Conservation (phyloP, 768 basidiomycete species). For the Cyclocybe aegerita region DNA sequence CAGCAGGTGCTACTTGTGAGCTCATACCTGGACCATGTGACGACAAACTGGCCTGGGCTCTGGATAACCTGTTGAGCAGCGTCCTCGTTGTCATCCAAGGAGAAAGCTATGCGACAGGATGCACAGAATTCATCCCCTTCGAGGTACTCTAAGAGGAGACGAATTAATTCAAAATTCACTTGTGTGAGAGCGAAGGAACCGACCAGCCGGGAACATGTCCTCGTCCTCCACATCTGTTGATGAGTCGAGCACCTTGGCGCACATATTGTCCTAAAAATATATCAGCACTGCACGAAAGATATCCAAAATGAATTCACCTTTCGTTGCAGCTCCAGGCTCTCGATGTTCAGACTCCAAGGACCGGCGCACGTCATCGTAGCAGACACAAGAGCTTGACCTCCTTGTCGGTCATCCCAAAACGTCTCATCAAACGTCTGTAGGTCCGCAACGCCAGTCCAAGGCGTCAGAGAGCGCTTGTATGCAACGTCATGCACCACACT, state of each 20-base stretch:
- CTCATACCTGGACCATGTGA: conserved; percentile 65
- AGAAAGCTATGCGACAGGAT: conserved; percentile 50
- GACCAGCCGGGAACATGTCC: conserved; percentile 48
- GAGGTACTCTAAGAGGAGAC: conserved; percentile 48
- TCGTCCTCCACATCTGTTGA: conserved; percentile 46
- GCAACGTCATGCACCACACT: conserved; percentile 48
- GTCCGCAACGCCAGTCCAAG: conserved; percentile 50
- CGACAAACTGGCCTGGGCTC: conserved; percentile 57
- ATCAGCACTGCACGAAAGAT: neutral
- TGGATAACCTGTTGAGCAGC: conserved; percentile 31
- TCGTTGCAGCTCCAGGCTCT: conserved; percentile 43
- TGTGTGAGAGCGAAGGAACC: conserved; percentile 8
- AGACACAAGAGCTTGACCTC: conserved; percentile 57
- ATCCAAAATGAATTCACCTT: conserved; percentile 36
- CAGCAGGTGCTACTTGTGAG: conserved; percentile 1
- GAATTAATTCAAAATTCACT: neutral
- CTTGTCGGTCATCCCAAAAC: conserved; percentile 49
- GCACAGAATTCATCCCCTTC: conserved; percentile 66
- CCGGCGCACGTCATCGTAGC: conserved; percentile 53
- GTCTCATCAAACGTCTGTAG: conserved; percentile 51
- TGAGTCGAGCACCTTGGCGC: conserved; percentile 50
- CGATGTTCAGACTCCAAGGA: conserved; percentile 56
- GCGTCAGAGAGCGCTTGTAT: conserved; percentile 46
- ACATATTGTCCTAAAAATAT: conserved; percentile 37
- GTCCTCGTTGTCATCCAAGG: conserved; percentile 37